Evolutionary conservation across 208 protist genomes (phyloP).

Genomic region (Leishmania arabica): DNA sequence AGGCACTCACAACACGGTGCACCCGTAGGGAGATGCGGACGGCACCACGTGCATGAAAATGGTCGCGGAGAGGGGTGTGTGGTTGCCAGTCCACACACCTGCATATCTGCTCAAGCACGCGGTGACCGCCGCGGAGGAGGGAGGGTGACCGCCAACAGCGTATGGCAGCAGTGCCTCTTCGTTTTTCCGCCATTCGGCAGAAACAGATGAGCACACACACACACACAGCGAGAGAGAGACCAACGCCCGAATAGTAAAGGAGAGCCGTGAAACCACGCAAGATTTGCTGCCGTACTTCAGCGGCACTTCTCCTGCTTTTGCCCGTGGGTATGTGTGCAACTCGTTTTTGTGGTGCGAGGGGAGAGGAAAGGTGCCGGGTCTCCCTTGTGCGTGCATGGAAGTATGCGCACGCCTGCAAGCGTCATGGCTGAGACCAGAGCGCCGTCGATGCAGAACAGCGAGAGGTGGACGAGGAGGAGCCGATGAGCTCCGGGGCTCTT

Average conservation of each 20-base stretch:
- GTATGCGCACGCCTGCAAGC: background rate
- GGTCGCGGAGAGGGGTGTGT: background rate
- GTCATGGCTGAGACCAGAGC: background rate
- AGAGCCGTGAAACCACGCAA: background rate
- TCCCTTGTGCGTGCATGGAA: background rate
- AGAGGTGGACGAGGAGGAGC: background rate
- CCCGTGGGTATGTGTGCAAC: background rate
- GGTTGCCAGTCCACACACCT: background rate
- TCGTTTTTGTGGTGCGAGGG: background rate
- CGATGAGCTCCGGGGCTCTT: background rate
- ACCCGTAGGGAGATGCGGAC: background rate
- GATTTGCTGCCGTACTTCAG: background rate
- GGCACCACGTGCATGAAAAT: background rate
- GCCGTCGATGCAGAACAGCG: background rate
- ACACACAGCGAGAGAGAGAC: background rate
- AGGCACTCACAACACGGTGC: background rate
- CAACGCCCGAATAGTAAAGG: background rate
- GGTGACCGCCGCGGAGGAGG: background rate
- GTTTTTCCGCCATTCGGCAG: background rate
- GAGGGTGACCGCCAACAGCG: background rate
- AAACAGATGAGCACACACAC: background rate
- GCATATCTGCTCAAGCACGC: background rate
- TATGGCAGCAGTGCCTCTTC: background rate
- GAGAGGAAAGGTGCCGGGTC: background rate
- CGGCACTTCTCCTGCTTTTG: background rate